Evolutionary conservation across 306 rosid species (phyloP).

Genomic region (Sindora glabra): DNA sequence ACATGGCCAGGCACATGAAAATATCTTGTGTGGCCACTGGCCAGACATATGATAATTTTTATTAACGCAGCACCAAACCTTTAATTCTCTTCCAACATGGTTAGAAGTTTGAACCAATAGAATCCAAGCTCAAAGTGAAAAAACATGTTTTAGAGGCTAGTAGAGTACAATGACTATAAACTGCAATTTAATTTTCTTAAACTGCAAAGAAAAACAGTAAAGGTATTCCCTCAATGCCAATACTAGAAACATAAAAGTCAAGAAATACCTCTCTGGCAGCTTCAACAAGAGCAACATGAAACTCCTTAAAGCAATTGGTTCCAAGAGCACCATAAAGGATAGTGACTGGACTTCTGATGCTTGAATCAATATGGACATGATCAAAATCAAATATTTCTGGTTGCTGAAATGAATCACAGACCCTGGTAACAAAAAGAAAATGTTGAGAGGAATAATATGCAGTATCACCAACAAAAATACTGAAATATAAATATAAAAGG

Average conservation of each 20-base stretch:
- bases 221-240: background rate
- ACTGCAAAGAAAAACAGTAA: constrained; percentile 1
- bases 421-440: constrained; percentile 28
- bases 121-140: background rate
- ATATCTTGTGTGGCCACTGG: background rate
- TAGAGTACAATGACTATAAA: background rate
- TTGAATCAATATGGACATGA: constrained; percentile 71
- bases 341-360: constrained; percentile 56
- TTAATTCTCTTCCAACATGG: background rate
- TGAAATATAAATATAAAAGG: background rate
- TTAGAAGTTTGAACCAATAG: background rate
- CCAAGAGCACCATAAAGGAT: constrained; percentile 92
- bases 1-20: background rate
- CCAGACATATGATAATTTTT: background rate
- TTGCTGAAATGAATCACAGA: constrained; percentile 50
- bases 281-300: constrained; percentile 57
- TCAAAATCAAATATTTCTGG: constrained; percentile 87
- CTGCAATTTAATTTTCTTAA: background rate
- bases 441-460: background rate
- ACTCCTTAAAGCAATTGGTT: constrained; percentile 74
- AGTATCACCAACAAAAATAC: background rate
- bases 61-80: background rate
- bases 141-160: background rate
- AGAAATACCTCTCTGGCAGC: constrained; percentile 72
- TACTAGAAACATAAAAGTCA: constrained; percentile 6